Evolutionary conservation across 208 protist genomes (phyloP).

Genomic region (Phytomonas francai): DNA sequence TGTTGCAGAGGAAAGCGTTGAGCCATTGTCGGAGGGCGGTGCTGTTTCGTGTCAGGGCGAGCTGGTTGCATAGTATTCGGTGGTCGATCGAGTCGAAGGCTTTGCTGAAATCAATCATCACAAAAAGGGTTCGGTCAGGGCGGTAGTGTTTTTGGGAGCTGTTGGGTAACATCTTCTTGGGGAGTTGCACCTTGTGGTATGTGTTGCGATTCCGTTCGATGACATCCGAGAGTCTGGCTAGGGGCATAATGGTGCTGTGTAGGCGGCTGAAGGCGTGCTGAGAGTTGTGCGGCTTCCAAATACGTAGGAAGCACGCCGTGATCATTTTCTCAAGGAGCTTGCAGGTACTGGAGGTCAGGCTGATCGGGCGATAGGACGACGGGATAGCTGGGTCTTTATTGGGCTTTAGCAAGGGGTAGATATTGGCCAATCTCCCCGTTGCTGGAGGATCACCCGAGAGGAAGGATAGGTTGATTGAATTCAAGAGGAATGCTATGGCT

Average conservation of each 20-base stretch:
- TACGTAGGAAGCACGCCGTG: neutral
- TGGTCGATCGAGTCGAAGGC: neutral
- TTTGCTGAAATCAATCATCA: neutral
- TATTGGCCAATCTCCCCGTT: neutral
- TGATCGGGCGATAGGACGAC: neutral
- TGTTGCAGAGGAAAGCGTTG: neutral
- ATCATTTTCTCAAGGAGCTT: neutral
- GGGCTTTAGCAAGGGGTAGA: neutral
- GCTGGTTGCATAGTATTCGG: neutral
- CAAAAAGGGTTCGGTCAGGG: neutral
- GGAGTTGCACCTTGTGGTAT: neutral
- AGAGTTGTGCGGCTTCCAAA: neutral
- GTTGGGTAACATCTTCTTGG: neutral
- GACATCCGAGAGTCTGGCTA: neutral
- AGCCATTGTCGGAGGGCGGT: neutral
- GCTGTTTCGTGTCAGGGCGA: neutral
- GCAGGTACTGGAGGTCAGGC: neutral
- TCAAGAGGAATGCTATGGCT: neutral
- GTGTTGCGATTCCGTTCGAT: constrained; percentile 1
- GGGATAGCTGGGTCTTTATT: neutral
- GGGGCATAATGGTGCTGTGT: constrained; percentile 2
- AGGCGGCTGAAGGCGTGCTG: neutral
- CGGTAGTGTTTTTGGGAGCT: neutral
- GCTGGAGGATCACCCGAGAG: neutral
- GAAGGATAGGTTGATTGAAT: neutral